These are phyloP conservation scores for Mycocentrospora acerina DNA, from an alignment of 2,329 filamentous ascomycete species.

Conservation along the genomic window DNA sequence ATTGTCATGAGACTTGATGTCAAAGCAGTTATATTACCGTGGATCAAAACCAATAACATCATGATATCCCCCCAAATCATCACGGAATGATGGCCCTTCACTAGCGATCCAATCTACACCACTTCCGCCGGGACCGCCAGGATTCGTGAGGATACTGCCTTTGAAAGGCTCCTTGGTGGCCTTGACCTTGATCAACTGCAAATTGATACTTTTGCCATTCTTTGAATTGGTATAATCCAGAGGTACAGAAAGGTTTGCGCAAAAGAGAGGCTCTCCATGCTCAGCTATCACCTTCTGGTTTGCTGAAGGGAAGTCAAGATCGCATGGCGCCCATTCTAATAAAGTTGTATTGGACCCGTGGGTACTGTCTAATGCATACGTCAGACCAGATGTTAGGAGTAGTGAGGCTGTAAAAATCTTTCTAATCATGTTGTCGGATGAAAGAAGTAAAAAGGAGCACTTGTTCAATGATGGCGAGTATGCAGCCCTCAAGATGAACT, in stretches of 20 bases:
- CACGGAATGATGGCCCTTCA: conserved; percentile 3
- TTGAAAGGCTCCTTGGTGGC: conserved; percentile 28
- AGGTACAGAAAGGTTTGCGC: conserved; percentile 36
- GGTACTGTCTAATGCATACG: conserved; percentile 3
- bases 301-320: conserved; percentile 10
- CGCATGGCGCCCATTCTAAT: conserved; percentile 10
- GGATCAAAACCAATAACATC: conserved; percentile 15
- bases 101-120: conserved; percentile 8
- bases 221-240: conserved; percentile 36
- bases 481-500: not conserved
- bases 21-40: conserved; percentile 3
- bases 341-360: conserved; percentile 1
- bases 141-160: conserved; percentile 38
- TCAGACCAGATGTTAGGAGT: conserved; percentile 2
- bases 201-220: conserved; percentile 20
- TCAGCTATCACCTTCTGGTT: conserved; percentile 1
- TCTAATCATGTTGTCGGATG: conserved; percentile 4
- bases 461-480: not conserved
- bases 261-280: conserved; percentile 11
- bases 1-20: not conserved
- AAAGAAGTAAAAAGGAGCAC: not conserved
- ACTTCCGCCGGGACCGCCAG: conserved; percentile 34
- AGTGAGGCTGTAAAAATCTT: conserved; percentile 3
- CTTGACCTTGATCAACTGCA: conserved; percentile 29
- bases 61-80: conserved; percentile 8